These are phyloP conservation scores for Aspergillus ostianus DNA, from an alignment of 495 filamentous ascomycete genomes.

Conservation along the genomic window DNA sequence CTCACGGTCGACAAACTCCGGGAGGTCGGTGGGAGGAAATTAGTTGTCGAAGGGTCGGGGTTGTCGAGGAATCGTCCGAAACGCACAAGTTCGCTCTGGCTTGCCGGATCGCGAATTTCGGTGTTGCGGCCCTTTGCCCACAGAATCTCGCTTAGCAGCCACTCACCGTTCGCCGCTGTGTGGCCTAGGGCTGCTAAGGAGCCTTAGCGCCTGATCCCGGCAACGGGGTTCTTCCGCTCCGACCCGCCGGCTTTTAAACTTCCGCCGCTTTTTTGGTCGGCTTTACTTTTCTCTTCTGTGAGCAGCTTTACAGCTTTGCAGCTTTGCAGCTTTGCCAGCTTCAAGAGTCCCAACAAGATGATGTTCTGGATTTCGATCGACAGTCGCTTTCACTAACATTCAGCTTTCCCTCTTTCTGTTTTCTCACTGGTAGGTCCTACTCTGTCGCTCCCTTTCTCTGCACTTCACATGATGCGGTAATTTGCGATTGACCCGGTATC, in stretches of 20 bases:
- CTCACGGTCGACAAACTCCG: slow-evolving; percentile 51
- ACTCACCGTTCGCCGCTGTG: slow-evolving; percentile 25
- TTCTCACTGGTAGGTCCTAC: slow-evolving; percentile 28
- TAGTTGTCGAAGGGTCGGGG: slow-evolving; percentile 49
- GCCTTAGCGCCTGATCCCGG: slow-evolving; percentile 19
- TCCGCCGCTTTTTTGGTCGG: slow-evolving; percentile 16
- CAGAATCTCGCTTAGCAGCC: slow-evolving; percentile 38
- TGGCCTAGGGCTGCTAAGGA: slow-evolving; percentile 38
- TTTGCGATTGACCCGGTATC: slow-evolving; percentile 92
- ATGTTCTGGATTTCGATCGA: background rate
- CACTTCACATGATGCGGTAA: slow-evolving; percentile 80
- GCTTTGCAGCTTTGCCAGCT: too few species aligned
- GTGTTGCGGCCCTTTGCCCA: slow-evolving; percentile 36
- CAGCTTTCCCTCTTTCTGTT: too few species aligned
- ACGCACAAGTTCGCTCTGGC: slow-evolving; percentile 31
- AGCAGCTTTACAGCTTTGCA: too few species aligned
- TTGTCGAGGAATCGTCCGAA: slow-evolving; percentile 38
- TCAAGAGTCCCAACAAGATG: background rate
- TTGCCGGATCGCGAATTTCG: slow-evolving; percentile 42
- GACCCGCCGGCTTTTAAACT: slow-evolving; percentile 17
- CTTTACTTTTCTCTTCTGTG: slow-evolving; percentile 7
- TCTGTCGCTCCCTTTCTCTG: background rate
- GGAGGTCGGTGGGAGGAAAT: slow-evolving; percentile 38
- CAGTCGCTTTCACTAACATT: background rate
- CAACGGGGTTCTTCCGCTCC: slow-evolving; percentile 23